phyloP scores from a whole-genome alignment of 2,329 filamentous ascomycete species.

The Metarhizium guizhouense region DNA sequence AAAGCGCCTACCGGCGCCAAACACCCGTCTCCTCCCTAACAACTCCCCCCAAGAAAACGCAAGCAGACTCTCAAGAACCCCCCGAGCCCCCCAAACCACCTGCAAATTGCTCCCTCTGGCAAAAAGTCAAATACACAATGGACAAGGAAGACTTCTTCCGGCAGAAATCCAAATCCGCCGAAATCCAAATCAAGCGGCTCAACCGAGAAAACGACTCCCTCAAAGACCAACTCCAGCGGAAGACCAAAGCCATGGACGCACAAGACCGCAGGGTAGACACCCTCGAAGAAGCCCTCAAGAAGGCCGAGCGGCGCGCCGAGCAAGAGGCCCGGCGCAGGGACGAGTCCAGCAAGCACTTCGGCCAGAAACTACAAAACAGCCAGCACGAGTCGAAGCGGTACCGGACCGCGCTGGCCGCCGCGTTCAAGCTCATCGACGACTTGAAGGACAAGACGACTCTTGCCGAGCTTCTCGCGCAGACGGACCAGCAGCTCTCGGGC shows the following conservation, averaged over 20 bases:
- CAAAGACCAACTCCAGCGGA: background rate
- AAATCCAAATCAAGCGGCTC: background rate
- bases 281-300: background rate
- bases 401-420: background rate
- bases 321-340: background rate
- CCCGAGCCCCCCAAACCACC: background rate
- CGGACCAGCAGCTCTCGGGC: background rate
- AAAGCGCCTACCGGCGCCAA: too few species aligned
- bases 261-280: background rate
- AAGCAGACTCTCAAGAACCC: too few species aligned
- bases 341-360: background rate
- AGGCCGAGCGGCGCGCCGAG: background rate
- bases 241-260: background rate
- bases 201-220: background rate
- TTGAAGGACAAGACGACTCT: background rate
- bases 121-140: conserved; percentile 1
- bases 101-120: background rate
- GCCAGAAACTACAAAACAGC: background rate
- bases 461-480: background rate
- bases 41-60: too few species aligned
- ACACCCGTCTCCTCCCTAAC: fast-evolving
- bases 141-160: background rate
- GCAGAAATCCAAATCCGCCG: background rate
- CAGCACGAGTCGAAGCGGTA: background rate
- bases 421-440: background rate